Conservation (phyloP, 139 green algal genomes). For the Mesotaenium endlicherianum region DNA sequence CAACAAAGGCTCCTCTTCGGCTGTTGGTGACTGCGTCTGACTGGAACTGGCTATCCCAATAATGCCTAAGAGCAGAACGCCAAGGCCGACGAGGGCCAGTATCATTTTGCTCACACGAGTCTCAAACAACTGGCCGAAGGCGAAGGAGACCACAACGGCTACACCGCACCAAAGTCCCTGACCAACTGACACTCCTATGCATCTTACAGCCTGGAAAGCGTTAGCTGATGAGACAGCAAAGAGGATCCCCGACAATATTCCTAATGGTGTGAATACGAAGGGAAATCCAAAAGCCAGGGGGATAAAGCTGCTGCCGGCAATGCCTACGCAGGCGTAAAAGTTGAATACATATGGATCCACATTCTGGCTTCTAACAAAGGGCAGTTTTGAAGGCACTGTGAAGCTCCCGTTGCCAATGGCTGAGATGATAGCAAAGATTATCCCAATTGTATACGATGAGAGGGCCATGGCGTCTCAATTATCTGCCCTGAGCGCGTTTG, state of each 20-base stretch:
- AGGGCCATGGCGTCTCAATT: too few relatives aligned
- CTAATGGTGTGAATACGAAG: too few relatives aligned
- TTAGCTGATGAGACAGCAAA: constrained; percentile 18
- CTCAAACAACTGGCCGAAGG: constrained; percentile 32
- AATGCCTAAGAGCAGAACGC: too few relatives aligned
- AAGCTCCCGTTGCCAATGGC: constrained; percentile 16
- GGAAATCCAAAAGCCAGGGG: too few relatives aligned
- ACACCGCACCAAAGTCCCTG: constrained; percentile 19
- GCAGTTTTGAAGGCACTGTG: constrained; percentile 9
- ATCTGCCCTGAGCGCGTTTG: too few relatives aligned
- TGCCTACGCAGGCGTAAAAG: constrained; percentile 21
- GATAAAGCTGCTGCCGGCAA: too few relatives aligned
- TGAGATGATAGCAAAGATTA: neutral
- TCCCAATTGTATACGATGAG: too few relatives aligned
- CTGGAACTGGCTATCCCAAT: too few relatives aligned
- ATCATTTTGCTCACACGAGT: neutral
- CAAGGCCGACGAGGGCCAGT: too few relatives aligned
- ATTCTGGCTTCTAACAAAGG: neutral
- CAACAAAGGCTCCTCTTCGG: too few relatives aligned
- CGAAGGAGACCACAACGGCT: constrained; percentile 29
- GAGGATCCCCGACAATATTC: too few relatives aligned
- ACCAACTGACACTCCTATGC: constrained; percentile 12
- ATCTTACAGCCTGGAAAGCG: constrained; percentile 5
- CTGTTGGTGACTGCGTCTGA: too few relatives aligned
- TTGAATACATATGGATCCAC: constrained; percentile 25